These are phyloP conservation scores for Ascosphaera pollenicola DNA, from an alignment of 2,329 filamentous ascomycete species.

Conservation along the genomic window DNA sequence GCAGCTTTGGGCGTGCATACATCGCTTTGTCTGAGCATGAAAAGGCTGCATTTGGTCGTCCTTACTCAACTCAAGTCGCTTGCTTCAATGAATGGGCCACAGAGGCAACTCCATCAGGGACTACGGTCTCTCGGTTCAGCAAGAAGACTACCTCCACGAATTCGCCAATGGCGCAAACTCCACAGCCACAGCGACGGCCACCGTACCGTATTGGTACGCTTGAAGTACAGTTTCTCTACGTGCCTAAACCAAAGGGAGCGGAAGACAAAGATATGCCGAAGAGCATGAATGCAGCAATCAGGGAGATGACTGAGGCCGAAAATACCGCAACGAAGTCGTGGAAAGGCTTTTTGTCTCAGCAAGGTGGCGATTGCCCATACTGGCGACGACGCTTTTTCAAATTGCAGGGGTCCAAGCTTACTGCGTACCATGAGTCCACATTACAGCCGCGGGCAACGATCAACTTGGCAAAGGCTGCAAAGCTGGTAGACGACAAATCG, in stretches of 20 bases:
- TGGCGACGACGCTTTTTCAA: conserved; percentile 98
- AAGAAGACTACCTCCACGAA: neutral
- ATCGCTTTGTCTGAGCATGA: conserved; percentile 90
- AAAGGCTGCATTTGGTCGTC: conserved; percentile 64
- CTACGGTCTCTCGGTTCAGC: neutral
- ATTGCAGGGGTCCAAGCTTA: conserved; percentile 71
- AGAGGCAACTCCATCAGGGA: conserved; percentile 43
- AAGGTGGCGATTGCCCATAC: conserved; percentile 96
- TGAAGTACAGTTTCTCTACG: conserved; percentile 80
- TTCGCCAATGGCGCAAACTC: conserved; percentile 4
- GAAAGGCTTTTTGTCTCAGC: conserved; percentile 83
- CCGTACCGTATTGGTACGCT: conserved; percentile 96
- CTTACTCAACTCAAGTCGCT: conserved; percentile 67
- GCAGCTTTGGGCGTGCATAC: conserved; percentile 85
- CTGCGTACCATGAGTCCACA: conserved; percentile 88
- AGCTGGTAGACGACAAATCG: conserved; percentile 79
- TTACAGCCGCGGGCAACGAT: conserved; percentile 91
- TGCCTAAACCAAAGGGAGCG: conserved; percentile 70
- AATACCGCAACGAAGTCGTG: conserved; percentile 54
- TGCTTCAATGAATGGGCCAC: conserved; percentile 99
- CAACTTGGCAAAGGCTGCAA: conserved; percentile 79
- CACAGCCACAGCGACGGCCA: conserved; percentile 38
- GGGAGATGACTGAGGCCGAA: conserved; percentile 81
- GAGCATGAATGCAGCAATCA: conserved; percentile 92
- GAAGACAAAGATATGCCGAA: conserved; percentile 96